These are phyloP conservation scores for Starmera caribaea DNA, from an alignment of 805 yeast genomes.

Conservation along the genomic window DNA sequence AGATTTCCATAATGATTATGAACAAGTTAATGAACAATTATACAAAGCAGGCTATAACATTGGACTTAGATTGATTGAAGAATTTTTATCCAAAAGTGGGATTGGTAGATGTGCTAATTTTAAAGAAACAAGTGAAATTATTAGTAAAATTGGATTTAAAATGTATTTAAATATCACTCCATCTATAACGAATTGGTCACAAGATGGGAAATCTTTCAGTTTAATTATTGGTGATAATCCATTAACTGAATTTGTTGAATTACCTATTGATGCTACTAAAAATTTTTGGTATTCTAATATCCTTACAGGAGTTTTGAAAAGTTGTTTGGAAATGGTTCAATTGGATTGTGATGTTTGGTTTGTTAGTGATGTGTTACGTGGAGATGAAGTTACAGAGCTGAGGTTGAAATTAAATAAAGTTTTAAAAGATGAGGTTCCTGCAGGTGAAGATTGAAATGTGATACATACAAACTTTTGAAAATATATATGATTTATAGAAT, in stretches of 20 bases:
- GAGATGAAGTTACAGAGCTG: conserved; percentile 75
- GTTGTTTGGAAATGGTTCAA: conserved; percentile 94
- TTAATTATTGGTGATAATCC: conserved; percentile 79
- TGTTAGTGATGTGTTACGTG: conserved; percentile 71
- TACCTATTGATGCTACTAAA: conserved; percentile 68
- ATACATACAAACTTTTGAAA: not conserved
- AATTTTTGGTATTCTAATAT: conserved; percentile 92
- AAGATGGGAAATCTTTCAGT: conserved; percentile 66
- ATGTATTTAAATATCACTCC: conserved; percentile 82
- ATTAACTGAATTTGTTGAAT: conserved; percentile 87
- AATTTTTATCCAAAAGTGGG: conserved; percentile 83
- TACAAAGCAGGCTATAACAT: conserved; percentile 94
- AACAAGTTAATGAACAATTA: conserved; percentile 71
- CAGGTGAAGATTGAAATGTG: conserved; percentile 79
- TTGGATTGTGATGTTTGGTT: conserved; percentile 79
- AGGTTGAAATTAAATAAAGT: conserved; percentile 61
- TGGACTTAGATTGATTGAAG: conserved; percentile 86
- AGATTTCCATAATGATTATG: conserved; percentile 69
- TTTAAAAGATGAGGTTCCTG: conserved; percentile 90
- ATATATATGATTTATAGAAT: too few relatives aligned
- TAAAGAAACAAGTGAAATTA: conserved; percentile 79
- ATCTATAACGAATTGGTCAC: conserved; percentile 61
- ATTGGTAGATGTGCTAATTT: conserved; percentile 71
- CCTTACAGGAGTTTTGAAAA: conserved; percentile 80
- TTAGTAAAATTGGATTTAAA: conserved; percentile 83